Evolutionary conservation across 116 monocot genomes (phyloP), one percentile per base, ranked within the genome.

Genomic region (Iris pallida): DNA sequence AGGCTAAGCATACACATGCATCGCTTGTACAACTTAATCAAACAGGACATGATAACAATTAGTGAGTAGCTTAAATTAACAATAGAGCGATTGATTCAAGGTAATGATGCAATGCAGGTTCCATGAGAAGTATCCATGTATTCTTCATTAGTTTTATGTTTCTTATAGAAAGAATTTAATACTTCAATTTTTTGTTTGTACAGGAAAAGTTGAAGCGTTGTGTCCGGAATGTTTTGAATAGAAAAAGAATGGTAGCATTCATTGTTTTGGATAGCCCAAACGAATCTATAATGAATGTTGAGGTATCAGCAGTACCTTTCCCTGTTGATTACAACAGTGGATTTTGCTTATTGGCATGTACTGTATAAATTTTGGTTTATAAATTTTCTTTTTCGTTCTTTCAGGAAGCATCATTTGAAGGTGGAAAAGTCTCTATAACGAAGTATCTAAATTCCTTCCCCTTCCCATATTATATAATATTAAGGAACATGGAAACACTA

Each of bases 401-500:
- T 57, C 80, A 91, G 91, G 82, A 86, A 72, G 82, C 72, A 15
- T 74, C 76, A 57, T 88, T 79, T 73, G 71, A 83, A 64, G 86
- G 76, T 2, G 71, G 57, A 18, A 70, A 64, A 9, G 61, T 83
- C 56, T 71, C 81, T 55, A 63, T 85, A n/a, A 78, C 61, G 7
- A 89, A 76, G 61, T 89, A 92, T 63, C 42, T 96, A 59, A 71
- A 83, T 63, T 75, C 80, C 16, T 96, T 96, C 62, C 96, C 96
- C 0, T 96, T 96, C 66, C 96, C 96, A 40, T 96, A 83, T 46
- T 96, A 96, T 68, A 85, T 92, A 14, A 75, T 92, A 4, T 68
- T 96, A 81, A 80, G 78, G 64, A 81, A 92, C 45, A 85, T 92
- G 20, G 87, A 92, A 85, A 83, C 87, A 9, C 87, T 97, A 68